Evolutionary conservation across 2,329 filamentous ascomycete species (phyloP).

Genomic region (Aspergillus awamori): DNA sequence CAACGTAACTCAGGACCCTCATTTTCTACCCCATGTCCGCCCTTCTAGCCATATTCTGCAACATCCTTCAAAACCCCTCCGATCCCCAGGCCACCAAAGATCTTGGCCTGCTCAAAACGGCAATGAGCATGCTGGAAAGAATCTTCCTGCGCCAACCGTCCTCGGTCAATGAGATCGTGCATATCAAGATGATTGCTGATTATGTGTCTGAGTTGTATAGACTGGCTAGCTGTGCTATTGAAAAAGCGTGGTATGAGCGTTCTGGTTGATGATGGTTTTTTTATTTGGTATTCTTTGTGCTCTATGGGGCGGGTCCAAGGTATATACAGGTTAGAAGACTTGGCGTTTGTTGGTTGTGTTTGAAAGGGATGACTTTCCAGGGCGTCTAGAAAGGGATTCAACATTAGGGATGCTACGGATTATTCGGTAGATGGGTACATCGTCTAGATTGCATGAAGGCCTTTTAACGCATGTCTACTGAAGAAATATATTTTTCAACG

Average conservation of each 20-base stretch:
- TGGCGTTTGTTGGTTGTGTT: neutral
- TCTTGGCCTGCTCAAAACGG: constrained; percentile 49
- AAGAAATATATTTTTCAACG: neutral
- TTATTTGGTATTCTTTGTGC: no score
- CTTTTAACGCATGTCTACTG: neutral
- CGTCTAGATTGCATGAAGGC: no score
- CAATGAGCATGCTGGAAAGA: constrained; percentile 49
- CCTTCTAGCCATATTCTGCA: constrained; percentile 58
- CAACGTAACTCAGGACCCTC: constrained; percentile 47
- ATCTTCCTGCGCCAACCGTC: constrained; percentile 33
- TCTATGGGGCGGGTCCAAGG: neutral
- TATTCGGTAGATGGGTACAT: no score
- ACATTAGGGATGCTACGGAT: no score
- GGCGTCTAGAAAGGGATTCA: no score
- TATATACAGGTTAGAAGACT: neutral
- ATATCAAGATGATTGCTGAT: constrained; percentile 47
- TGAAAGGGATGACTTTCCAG: neutral
- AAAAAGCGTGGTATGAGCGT: constrained; percentile 40
- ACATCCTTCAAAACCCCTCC: constrained; percentile 54
- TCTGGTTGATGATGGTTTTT: neutral
- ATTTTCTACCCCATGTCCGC: constrained; percentile 62
- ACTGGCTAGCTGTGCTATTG: constrained; percentile 49
- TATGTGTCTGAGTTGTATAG: constrained; percentile 51
- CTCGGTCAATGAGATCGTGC: constrained; percentile 42
- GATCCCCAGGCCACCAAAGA: constrained; percentile 50